phyloP scores from a whole-genome alignment of 116 monocot genomes.

The Papilionanthe hybrid region DNA sequence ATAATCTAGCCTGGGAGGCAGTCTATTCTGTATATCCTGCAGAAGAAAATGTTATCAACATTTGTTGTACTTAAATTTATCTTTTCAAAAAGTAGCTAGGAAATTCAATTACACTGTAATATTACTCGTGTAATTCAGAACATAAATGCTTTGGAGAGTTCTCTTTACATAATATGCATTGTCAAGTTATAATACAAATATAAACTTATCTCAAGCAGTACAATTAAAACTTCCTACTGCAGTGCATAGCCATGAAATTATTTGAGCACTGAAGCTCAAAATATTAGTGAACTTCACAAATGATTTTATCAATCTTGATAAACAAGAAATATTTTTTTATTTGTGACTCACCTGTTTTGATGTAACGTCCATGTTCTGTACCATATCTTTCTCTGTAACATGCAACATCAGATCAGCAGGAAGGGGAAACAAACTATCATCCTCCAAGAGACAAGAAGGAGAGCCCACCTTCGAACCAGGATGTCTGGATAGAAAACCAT shows the following conservation, averaged over 20 bases:
- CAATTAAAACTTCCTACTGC: not conserved
- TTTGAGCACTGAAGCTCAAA: not conserved
- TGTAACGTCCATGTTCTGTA: constrained; percentile 9
- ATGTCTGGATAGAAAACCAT: not conserved
- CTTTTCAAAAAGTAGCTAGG: not conserved
- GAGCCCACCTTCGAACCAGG: not conserved
- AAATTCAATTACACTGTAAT: not conserved
- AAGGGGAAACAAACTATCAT: constrained; percentile 21
- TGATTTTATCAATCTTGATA: not conserved
- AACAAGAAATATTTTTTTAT: not conserved
- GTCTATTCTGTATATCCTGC: constrained; percentile 55
- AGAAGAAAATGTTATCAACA: constrained; percentile 5
- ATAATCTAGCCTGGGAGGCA: constrained; percentile 46
- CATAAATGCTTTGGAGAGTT: not conserved
- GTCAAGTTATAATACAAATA: not conserved
- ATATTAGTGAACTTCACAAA: constrained; percentile 5
- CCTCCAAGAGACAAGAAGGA: constrained; percentile 22
- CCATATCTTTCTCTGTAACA: constrained; percentile 18
- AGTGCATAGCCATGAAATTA: not conserved
- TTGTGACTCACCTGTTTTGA: constrained; percentile 15
- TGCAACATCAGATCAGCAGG: constrained; percentile 32
- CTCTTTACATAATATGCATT: not conserved
- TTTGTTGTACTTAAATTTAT: not conserved
- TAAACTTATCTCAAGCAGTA: not conserved
- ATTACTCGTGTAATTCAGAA: not conserved